Evolutionary conservation across 192 early-diverging fungal species (phyloP), one percentile per base, ranked within the genome.

Genomic region (Mortierella claussenii): DNA sequence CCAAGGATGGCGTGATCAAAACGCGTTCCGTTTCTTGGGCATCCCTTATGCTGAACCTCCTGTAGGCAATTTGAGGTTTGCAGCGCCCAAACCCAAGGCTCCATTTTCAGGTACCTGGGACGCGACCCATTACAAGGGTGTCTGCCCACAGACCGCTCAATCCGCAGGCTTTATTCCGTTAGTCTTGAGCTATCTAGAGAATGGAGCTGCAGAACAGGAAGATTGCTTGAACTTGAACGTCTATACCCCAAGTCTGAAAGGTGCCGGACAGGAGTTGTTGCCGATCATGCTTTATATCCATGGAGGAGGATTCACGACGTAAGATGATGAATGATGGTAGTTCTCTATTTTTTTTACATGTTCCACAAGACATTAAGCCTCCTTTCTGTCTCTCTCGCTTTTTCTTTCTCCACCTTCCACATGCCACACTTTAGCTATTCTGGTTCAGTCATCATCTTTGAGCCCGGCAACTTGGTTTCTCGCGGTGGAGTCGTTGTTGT

Each of bases 201-300:
- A 56, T 20, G 47, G 60, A n/a, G 68, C 68, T 0, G 30, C 33
- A 33, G 68, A 70, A 32, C 31, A 46, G 20, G 75, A 78, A 32
- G 75, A 68, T 57, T 78, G 75, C 37, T 46, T 78, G 11, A 63
- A 60, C 21, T 20, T 78, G 27, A 78, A 78, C 36, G 75, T 78
- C 2, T 78, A 68, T 34, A 68, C 75, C 7, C 75, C 75, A 10
- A 68, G 65, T 63, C n/a, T 68, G 36, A 68, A 68, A 27, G 59
- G 60, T 23, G 18, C 32, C 10, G 60, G 46, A 12, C 15, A 40
- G 6, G 28, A 24, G 2, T 24, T 24, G 3, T 34, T 78, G 0
- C 65, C 75, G 9, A 65, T 68, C 1, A 62, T 78, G 64, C 21
- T 78, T 21, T 68, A 79, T 23, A 58, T 78, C 21, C 75, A 68